Base-by-base conservation (phyloP, 1,139 yeast species). In the Zygotorulaspora mrakii region DNA sequence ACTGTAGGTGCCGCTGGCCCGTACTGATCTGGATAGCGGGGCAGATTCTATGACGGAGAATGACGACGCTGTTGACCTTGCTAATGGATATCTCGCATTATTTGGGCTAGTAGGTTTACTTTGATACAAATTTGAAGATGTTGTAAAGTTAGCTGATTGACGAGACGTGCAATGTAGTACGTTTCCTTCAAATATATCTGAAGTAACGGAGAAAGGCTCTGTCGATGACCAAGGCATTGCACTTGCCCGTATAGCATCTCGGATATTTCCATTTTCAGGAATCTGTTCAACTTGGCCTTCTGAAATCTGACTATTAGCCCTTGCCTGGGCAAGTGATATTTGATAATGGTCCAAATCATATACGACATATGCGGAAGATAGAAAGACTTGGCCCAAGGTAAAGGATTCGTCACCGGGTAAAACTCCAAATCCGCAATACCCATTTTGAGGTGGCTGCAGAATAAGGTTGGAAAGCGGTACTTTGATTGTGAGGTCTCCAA, bases 301-400 rank as follows among this genome's bases (percentile, higher is more conserved):
- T 2, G 37, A 31, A 5, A 42, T 17, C 12, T 40, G 45, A 5
- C 71, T 31, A 10, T 54, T 52, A 34, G 47, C 55, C 28, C 65
- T 65, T 2, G 77, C 79, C 48, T 73, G 82, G 0, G 91, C 95
- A 37, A 88, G 40, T 1, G 82, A 79, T 17, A 88, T 69, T 53
- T 77, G 76, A 40, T 68, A 63, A 49, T 76, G 75, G 25, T 82
- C 88, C 47, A 85, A 66, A 62, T 87, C 94, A 54, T 75, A 86
- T 24, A 86, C 95, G 39, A 79, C 74, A 57, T 87, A 87, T 2
- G 84, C 87, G 37, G 75, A 70, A 45, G 87, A 72, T 50, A 87
- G 65, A 62, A 86, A 79, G 21, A 79, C 73, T 60, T 83, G 94
- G 22, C 96, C 96, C 17, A 85, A 57, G 8, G 74, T 65, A 43